Evolutionary conservation across 192 early-diverging fungal genomes (phyloP).

Genomic region (Neocallimastix lanati): DNA sequence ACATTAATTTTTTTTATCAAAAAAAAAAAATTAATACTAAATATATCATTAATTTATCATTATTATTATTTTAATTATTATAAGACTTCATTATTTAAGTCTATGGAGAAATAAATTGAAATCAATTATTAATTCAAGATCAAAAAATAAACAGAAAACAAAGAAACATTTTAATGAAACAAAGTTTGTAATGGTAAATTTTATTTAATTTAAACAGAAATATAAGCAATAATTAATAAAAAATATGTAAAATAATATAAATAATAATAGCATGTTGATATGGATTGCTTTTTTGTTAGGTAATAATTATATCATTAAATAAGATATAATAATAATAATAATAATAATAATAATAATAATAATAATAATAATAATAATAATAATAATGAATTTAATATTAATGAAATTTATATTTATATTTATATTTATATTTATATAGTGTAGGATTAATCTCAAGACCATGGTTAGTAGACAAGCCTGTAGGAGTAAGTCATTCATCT

Average conservation of each 20-base stretch:
- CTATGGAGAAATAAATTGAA: background rate
- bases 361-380: too few relatives aligned
- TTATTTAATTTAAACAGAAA: background rate
- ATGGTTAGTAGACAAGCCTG: background rate
- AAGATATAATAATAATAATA: too few relatives aligned
- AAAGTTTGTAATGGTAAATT: background rate
- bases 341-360: too few relatives aligned
- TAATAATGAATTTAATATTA: too few relatives aligned
- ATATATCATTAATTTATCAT: background rate
- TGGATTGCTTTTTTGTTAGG: background rate
- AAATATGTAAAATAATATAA: too few relatives aligned
- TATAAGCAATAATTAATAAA: too few relatives aligned
- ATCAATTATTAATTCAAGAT: background rate
- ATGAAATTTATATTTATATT: too few relatives aligned
- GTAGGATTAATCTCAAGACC: background rate
- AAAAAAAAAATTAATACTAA: too few relatives aligned
- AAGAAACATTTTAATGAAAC: background rate
- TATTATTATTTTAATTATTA: background rate
- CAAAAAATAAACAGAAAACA: background rate
- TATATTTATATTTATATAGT: too few relatives aligned
- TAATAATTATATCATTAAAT: too few relatives aligned
- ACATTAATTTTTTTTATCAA: too few relatives aligned
- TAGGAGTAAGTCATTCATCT: background rate
- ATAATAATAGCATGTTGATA: background rate
- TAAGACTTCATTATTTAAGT: background rate